Evolutionary conservation across 1,284 basidiomycete species (phyloP), one percentile per base, ranked within the genome.

Genomic region (Schizopora paradoxa): DNA sequence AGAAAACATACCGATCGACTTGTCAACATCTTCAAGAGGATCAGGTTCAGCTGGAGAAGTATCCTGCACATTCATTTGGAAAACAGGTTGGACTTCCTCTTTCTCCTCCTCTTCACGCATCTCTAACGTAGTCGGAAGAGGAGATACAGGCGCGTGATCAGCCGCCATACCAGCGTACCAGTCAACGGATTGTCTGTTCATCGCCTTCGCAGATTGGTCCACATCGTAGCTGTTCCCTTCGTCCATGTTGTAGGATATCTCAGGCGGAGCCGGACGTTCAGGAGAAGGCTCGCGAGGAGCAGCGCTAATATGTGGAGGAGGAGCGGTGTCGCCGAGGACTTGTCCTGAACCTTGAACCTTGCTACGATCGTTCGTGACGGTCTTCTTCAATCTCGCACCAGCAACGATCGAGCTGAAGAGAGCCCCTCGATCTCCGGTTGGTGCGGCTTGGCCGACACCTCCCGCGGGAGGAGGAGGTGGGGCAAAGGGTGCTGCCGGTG

Each of bases 121-220:
- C 47, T 74, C 70, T 5, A 61, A 62, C 21, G 77, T 82, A 5
- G 78, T 64, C 38, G 83, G 75, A 47, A 86, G 55, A 36, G 47
- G 47, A 48, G 49, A 49, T 8, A 58, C 51, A 8, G 60, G 57
- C 32, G 68, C 59, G 6, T 66, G 61, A 64, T 95, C 90, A 32
- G 84, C 83, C 6, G 93, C 92, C n/a, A 95, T 72, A 31, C 82
- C 86, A 45, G 82, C 77, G 61, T 91, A 90, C 94, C 94, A 97
- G 59, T 92, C 93, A 7, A 96, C 86, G 21, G 83, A 87, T 62
- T 93, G 86, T 51, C 86, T 75, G 58, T 90, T 81, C 42, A 65
- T 76, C 47, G 61, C 56, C 42, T 53, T 45, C 33, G 41, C 49
- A 18, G 32, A 48, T 36, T 51, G 36, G 35, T 56, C 57, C 61